Base-by-base conservation (phyloP, 768 basidiomycete species). In the Cyclocybe aegerita region DNA sequence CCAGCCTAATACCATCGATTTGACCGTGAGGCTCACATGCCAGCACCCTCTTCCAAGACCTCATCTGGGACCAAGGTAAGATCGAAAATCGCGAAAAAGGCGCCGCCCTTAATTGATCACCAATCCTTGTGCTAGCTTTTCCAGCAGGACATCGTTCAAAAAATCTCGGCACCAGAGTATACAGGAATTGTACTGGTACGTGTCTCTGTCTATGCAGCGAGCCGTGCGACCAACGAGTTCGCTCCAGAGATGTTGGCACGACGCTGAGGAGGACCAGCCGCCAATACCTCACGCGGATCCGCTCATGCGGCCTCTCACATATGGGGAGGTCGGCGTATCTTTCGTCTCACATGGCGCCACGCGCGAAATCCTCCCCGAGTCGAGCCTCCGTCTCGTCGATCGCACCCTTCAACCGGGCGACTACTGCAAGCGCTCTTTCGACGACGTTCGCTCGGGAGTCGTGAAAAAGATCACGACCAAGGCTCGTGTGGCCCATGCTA, bases 261-360 rank as follows among this genome's bases (percentile, higher is more conserved):
- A 93, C 64, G 83, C 85, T 8, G 91, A 94, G 56, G 90, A 91
- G 52, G 63, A 81, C 10, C 77, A 76, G 31, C 69, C 74, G 3
- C 64, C 70, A 23, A 68, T 66, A 12, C 60, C 74, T 48, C 58
- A 73, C 37, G 38, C 47, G 16, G 88, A 93, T 66, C 87, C 89
- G 9, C 74, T 93, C 46, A 82, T 90, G 77, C 78, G 91, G 40
- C 83, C 85, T 8, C 78, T 94, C 15, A 61, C 76, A 46, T 83
- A 79, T 46, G 92, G 92, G 36, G 92, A 94, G 75, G 86, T 93
- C 39, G 90, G 88, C 42, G 82, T 94, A 35, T 83, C 86, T 14
- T 90, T 86, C 65, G 72, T 83, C 33, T 71, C 77, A 0, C 65
- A 70, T 33, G 60, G 60, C 8, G 66, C 74, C 61, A 57, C 79